Evolutionary conservation across 371 early-diverging fungal genomes (phyloP).

Genomic region (Actinomortierella wolfii): DNA sequence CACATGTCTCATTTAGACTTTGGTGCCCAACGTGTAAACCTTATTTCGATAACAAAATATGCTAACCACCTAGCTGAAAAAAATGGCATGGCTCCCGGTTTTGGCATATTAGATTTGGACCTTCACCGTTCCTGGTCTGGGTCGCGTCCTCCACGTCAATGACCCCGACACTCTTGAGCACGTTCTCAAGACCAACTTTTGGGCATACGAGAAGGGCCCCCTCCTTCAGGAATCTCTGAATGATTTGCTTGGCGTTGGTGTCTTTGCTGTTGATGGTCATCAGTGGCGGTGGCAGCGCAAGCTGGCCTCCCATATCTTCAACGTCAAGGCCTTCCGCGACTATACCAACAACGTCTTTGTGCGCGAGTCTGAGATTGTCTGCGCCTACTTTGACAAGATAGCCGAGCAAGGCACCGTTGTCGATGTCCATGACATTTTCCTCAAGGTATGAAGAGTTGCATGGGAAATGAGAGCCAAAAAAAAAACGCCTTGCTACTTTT

Average conservation of each 20-base stretch:
- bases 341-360: slow-evolving; percentile 54
- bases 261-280: slow-evolving; percentile 74
- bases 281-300: slow-evolving; percentile 72
- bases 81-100: no score
- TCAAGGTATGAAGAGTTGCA: no score
- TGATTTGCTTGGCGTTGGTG: slow-evolving; percentile 69
- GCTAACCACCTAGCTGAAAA: no score
- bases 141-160: slow-evolving; percentile 29
- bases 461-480: no score
- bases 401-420: slow-evolving; percentile 43
- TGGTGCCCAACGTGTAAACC: no score
- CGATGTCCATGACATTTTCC: slow-evolving; percentile 65
- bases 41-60: no score
- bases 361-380: slow-evolving; percentile 45
- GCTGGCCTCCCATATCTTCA: slow-evolving; percentile 72
- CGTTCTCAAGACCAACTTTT: slow-evolving; percentile 55
- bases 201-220: slow-evolving; percentile 64
- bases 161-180: slow-evolving; percentile 42
- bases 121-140: slow-evolving; percentile 12
- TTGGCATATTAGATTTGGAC: slow-evolving; percentile 34
- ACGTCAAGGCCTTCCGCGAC: slow-evolving; percentile 58
- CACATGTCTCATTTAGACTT: no score
- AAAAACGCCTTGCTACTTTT: no score
- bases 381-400: slow-evolving; percentile 46
- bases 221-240: slow-evolving; percentile 33